These are phyloP conservation scores for Cutaneotrichosporon cutaneum DNA, from an alignment of 1,284 basidiomycete genomes.

Conservation along the genomic window DNA sequence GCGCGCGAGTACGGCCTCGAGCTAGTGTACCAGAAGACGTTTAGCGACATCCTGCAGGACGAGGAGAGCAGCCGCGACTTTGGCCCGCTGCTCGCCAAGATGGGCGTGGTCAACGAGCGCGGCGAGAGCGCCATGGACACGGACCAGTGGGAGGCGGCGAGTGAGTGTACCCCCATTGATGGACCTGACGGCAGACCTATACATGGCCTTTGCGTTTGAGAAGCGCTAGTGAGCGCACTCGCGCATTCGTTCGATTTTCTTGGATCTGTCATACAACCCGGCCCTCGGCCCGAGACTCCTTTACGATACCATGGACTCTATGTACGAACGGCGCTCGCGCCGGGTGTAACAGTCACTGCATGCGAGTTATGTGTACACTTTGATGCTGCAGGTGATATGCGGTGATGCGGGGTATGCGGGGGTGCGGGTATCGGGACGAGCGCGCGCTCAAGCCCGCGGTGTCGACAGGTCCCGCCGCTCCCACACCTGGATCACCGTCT, in stretches of 20 bases:
- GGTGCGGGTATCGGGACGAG: not conserved
- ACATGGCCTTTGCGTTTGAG: conserved; percentile 77
- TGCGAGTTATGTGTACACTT: conserved; percentile 9
- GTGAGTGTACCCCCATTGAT: conserved; percentile 59
- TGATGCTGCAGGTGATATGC: not conserved
- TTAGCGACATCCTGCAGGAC: conserved; percentile 79
- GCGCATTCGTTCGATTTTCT: not conserved
- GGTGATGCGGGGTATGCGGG: not conserved
- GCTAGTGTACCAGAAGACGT: conserved; percentile 77
- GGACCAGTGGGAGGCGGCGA: conserved; percentile 93
- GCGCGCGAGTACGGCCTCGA: conserved; percentile 78
- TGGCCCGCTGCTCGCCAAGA: conserved; percentile 71
- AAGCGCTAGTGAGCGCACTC: conserved; percentile 52
- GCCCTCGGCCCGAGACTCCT: not conserved
- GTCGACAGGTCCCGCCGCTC: conserved; percentile 48
- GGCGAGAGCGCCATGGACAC: conserved; percentile 87
- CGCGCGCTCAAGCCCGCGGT: conserved; percentile 3
- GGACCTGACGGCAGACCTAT: conserved; percentile 62
- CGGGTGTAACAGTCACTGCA: conserved; percentile 11
- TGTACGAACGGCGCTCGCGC: conserved; percentile 4
- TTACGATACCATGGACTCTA: not conserved
- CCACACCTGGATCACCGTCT: conserved; percentile 83
- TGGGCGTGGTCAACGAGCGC: conserved; percentile 80
- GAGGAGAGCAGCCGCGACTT: conserved; percentile 75
- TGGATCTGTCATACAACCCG: not conserved